Percentiles rank a stretch among this genome's conserved stretches.
phyloP scores from a whole-genome alignment of 768 basidiomycete genomes.

The Calocybe cyanea region DNA sequence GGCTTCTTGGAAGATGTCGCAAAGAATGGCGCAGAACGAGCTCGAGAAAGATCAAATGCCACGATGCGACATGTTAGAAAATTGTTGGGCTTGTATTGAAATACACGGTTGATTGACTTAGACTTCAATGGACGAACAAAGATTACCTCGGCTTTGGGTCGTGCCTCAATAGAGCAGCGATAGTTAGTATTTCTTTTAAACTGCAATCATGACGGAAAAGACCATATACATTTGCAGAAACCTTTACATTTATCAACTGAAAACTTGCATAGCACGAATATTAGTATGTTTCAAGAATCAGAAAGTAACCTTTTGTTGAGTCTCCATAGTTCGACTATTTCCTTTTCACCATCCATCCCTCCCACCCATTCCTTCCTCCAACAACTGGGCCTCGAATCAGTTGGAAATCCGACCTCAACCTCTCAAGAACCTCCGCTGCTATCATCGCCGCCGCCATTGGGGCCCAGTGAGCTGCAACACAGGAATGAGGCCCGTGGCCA shows the following conservation, averaged over 20 bases:
- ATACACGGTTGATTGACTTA: no score
- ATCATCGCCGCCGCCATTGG: conserved; percentile 49
- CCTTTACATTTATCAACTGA: no score
- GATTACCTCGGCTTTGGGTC: no score
- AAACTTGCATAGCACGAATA: no score
- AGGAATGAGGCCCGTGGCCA: conserved; percentile 44
- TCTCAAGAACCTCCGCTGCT: conserved; percentile 37
- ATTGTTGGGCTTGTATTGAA: conserved; percentile 65
- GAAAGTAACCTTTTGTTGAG: no score
- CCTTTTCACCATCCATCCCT: conserved; percentile 33
- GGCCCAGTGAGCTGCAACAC: conserved; percentile 47
- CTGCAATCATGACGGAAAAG: no score
- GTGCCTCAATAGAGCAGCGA: no score
- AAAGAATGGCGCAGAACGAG: conserved; percentile 56
- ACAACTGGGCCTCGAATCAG: conserved; percentile 27
- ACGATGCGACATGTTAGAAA: conserved; percentile 69
- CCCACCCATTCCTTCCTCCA: conserved; percentile 41
- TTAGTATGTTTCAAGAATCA: no score
- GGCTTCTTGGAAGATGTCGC: conserved; percentile 63
- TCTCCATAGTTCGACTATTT: no score
- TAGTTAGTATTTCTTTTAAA: no score
- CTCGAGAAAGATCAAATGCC: conserved; percentile 51
- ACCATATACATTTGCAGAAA: no score
- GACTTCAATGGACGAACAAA: no score
- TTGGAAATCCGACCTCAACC: conserved; percentile 21